Base-by-base conservation (phyloP, 2,329 filamentous ascomycete species). In the Pestalotiopsis sp. region DNA sequence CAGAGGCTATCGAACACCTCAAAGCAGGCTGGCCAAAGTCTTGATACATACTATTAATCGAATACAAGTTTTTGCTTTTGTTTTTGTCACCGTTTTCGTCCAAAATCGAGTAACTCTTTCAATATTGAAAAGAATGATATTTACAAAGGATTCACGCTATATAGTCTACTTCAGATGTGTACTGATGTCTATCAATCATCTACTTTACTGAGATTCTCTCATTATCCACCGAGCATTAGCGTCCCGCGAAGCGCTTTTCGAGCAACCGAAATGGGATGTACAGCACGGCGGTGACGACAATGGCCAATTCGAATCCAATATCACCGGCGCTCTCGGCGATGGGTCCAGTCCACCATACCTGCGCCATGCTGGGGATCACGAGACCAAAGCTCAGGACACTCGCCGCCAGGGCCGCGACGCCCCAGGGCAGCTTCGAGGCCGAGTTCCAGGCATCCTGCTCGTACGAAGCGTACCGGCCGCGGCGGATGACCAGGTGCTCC, bases 251-350 rank as follows among this genome's bases (percentile, higher is more conserved):
- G 69, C 72, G 75, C 71, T 74, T 79, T 76, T 86, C 83, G 55
- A 82, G 25, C 64, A 72, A 73, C 45, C 83, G 75, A 49, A 85
- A 74, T 3, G 82, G 82, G 6, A 84, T 68, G 70, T 86, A 85
- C 27, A 85, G 71, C 67, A 82, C 58, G n/a, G 77, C 78, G 9
- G 81, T 81, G 12, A 85, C 75, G 36, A 83, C 82, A 73, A 91
- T 86, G 0, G 89, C 89, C 76, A 90, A 79, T 80, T 92, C 90
- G 68, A 92, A 91, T 0, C 90, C 90, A 75, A 92, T 87, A 71
- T 92, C 89, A 0, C 90, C 90, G 12, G 88, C 89, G 45, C 73
- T 84, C 76, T 83, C 78, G 0, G 88, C 89, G 72, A 91, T 86
- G 0, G 88, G 88, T 0, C 89, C 89, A 9, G 83, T 86, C 74